A percentile compares a stretch with the other conserved stretches of the same genome.
Conservation (phyloP, 805 yeast genomes). For the Saccharomycopsis sp. region DNA sequence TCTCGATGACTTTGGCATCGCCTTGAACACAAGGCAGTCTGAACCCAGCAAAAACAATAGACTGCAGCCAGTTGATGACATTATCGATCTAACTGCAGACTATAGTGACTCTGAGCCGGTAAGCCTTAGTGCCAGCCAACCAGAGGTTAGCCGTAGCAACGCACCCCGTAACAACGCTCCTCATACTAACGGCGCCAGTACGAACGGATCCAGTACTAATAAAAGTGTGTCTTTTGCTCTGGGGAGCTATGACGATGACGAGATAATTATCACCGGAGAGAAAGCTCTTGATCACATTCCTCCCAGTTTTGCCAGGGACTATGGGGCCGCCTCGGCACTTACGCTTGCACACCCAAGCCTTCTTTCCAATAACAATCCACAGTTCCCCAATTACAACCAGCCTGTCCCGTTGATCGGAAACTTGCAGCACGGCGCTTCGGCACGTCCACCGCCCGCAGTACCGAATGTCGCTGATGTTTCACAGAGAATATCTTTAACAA, state of each 20-base stretch:
- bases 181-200: too few relatives aligned
- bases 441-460: not conserved
- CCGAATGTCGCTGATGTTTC: not conserved
- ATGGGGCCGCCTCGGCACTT: not conserved
- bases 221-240: not conserved
- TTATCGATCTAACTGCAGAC: slow-evolving; percentile 15
- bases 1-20: not conserved
- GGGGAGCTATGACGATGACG: slow-evolving; percentile 8
- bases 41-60: not conserved
- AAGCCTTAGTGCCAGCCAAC: not conserved
- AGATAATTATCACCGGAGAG: slow-evolving; percentile 7
- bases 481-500: not conserved
- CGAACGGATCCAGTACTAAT: too few relatives aligned
- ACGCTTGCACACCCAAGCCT: not conserved
- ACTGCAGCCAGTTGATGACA: not conserved
- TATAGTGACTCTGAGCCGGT: not conserved
- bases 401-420: slow-evolving; percentile 11
- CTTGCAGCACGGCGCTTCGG: slow-evolving; percentile 4
- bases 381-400: slow-evolving; percentile 11
- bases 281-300: not conserved
- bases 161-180: not conserved
- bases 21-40: not conserved
- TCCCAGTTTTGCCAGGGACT: not conserved
- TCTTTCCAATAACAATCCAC: not conserved
- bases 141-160: too few relatives aligned